Conservation (phyloP, 495 filamentous ascomycete genomes). For the Penicillium parvum region DNA sequence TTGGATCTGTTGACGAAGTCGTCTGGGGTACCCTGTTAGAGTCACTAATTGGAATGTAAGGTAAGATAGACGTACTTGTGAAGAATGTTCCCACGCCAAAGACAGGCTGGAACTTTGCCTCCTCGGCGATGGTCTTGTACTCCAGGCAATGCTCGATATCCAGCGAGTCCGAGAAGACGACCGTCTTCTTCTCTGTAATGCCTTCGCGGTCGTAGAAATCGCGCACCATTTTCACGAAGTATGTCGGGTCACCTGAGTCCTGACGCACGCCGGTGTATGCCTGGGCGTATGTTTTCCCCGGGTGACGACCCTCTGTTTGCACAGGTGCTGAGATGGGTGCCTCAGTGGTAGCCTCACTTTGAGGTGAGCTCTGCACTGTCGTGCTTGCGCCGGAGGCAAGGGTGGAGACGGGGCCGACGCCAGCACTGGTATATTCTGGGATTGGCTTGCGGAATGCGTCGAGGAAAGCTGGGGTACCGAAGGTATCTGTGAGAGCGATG, state of each 20-base stretch:
- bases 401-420: conserved; percentile 26
- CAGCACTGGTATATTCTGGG: conserved; percentile 28
- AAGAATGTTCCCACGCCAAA: conserved; percentile 96
- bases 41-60: neutral
- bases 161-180: conserved; percentile 96
- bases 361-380: conserved; percentile 7
- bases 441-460: conserved; percentile 69
- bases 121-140: conserved; percentile 78
- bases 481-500: conserved; percentile 96
- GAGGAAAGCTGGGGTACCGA: conserved; percentile 88
- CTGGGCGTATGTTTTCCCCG: conserved; percentile 66
- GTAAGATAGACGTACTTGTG: conserved; percentile 55
- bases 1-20: conserved; percentile 68
- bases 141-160: conserved; percentile 87
- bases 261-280: conserved; percentile 86
- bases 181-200: conserved; percentile 77
- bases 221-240: conserved; percentile 77
- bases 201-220: conserved; percentile 77
- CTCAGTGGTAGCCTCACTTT: conserved; percentile 26
- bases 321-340: conserved; percentile 22
- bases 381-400: conserved; percentile 18
- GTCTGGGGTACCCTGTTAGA: conserved; percentile 44
- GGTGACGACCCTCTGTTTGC: conserved; percentile 3
- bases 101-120: conserved; percentile 71
- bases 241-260: conserved; percentile 85